Evolutionary conservation across 2,329 filamentous ascomycete genomes (phyloP), one percentile per base, ranked within the genome.

Genomic region (Aspergillus sp.): DNA sequence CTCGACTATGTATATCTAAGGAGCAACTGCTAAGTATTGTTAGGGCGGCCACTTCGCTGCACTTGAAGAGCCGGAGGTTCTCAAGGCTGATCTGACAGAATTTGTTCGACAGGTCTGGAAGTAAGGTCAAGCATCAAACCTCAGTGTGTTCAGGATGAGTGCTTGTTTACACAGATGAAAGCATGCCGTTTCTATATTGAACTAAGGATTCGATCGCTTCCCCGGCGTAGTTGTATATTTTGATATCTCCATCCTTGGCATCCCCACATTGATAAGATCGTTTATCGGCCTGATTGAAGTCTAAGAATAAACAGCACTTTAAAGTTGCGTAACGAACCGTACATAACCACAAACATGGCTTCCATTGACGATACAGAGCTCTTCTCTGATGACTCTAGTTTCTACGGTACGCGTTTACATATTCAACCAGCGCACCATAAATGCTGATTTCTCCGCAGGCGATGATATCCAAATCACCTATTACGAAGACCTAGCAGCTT

Each of bases 1-100:
- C 8, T 19, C 35, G 42, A 5, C 10, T 34, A 30, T 26, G 7
- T 9, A 36, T 30, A 9, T 35, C 6, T n/a, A 5, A 4, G 6
- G n/a, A 9, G 2, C 6, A 4, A 29, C 30, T 35, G 27, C 42
- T 39, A 8, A 44, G 12, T 29, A 2, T 8, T n/a, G 6, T 6
- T 58, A 65, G 55, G 78, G 78, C 10, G 77, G 78, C 0, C 77
- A 80, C 60, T 80, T 79, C 55, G 75, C 78, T 1, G 62, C 67
- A 0, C 58, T 70, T 7, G 71, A 74, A 36, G 67, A 70, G 26
- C 68, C 69, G 0, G 55, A 65, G 48, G 57, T 67, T 1, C 53
- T 77, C 41, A 70, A 74, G 50, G 65, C 65, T 7, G 72, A 73
- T 44, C 56, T 75, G 38, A 65, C 66, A 49, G 55, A 55, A 3